Evolutionary conservation across 2,329 filamentous ascomycete species (phyloP), one percentile per base, ranked within the genome.

Genomic region (Aspergillus candidus): DNA sequence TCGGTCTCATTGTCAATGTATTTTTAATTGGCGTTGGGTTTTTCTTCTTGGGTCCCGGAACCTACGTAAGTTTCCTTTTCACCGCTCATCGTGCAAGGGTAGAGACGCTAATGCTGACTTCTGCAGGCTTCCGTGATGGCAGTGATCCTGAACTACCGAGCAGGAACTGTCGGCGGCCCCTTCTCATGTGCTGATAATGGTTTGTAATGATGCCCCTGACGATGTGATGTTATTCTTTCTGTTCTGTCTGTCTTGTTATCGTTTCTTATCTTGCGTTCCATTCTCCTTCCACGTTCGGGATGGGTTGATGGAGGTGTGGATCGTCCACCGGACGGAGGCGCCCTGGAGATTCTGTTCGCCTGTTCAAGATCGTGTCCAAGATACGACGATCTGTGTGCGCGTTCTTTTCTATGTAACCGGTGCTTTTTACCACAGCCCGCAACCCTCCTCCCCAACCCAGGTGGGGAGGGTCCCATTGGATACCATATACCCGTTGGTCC

Each of bases 31-130:
- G 76, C 2, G 79, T 85, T 13, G 90, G 90, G 0, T 41, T 94
- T n/a, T 80, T 90, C 54, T 94, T 94, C 71, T 68, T 96, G 38
- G 82, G 76, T 0, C 86, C 76, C 1, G 90, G 90, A 32, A 96
- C 89, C 3, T 95, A 95, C 55, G 70, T 73, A 53, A 69, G 71
- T 27, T 64, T 32, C 15, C 37, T 18, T 14, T 38, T 17, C 44
- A 38, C 11, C 32, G 27, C 0, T 60, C 33, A 13, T 5, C 6
- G 11, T 8, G 13, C 8, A 15, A 7, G 27, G 84, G 41, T 87
- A 41, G 13, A 27, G 11, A 14, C 18, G 14, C 10, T 32, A 18
- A 35, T 46, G 40, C 51, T 51, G 34, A 30, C 36, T 30, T 6
- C 7, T 47, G 27, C 33, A 72, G 69, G 67, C 66, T 14, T 67